These are phyloP conservation scores for California macrophylla DNA, from an alignment of 441 rosid species.

Conservation along the genomic window DNA sequence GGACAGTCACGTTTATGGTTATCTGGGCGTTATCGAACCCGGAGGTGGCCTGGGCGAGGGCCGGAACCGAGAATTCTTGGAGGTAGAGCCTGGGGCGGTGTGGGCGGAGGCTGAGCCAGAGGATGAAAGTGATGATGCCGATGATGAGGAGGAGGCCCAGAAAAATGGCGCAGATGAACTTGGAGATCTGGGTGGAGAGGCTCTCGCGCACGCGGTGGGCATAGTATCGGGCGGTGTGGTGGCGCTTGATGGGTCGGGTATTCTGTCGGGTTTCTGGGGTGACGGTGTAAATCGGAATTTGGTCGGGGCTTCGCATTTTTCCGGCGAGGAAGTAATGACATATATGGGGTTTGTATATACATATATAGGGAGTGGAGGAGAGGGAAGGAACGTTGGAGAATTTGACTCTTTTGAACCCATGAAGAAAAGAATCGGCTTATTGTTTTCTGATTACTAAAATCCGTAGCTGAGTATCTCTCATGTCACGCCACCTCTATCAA, in stretches of 20 bases:
- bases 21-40: constrained; percentile 56
- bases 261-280: background rate
- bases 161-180: constrained; percentile 46
- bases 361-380: background rate
- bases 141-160: constrained; percentile 37
- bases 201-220: constrained; percentile 55
- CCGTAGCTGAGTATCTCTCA: background rate
- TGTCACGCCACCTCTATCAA: too few species aligned
- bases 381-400: constrained; percentile 15
- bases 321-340: background rate
- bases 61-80: constrained; percentile 42
- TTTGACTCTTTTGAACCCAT: constrained; percentile 24
- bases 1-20: constrained; percentile 45
- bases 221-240: constrained; percentile 40
- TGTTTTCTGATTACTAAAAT: background rate
- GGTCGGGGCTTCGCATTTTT: constrained; percentile 19
- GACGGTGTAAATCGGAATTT: background rate
- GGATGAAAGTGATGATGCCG: constrained; percentile 49
- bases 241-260: constrained; percentile 27
- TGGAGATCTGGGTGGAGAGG: constrained; percentile 50
- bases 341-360: background rate
- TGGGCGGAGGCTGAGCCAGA: constrained; percentile 83
- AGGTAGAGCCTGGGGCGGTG: constrained; percentile 64
- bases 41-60: constrained; percentile 33
- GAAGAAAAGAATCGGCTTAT: constrained; percentile 35